Conservation (phyloP, 805 yeast genomes). For the Blastobotrys muscicola region DNA sequence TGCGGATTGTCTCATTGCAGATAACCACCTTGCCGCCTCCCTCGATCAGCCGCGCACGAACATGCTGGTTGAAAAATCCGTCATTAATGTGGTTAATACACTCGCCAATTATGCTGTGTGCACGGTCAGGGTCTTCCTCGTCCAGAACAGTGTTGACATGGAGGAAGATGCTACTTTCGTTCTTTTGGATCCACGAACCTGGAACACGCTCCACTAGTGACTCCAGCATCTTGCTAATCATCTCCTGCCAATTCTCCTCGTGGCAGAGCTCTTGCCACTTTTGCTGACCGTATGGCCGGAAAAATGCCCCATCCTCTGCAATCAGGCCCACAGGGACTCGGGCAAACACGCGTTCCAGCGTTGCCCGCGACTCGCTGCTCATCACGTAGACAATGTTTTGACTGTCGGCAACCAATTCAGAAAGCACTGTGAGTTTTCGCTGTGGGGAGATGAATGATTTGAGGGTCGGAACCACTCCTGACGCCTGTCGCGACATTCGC, state of each 20-base stretch:
- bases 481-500: background rate
- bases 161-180: constrained; percentile 68
- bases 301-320: constrained; percentile 84
- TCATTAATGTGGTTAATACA: constrained; percentile 78
- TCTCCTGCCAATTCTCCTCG: constrained; percentile 43
- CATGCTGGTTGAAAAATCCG: constrained; percentile 47
- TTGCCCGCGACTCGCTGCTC: constrained; percentile 53
- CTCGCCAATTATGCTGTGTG: constrained; percentile 66
- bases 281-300: constrained; percentile 32
- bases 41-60: constrained; percentile 65
- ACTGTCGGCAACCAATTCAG: constrained; percentile 49
- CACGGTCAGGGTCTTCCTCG: constrained; percentile 48
- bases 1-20: constrained; percentile 51
- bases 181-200: constrained; percentile 60
- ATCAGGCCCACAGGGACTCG: constrained; percentile 69
- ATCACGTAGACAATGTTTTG: constrained; percentile 62
- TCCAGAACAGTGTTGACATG: constrained; percentile 56
- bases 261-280: constrained; percentile 55
- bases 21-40: constrained; percentile 60
- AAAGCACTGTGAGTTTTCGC: constrained; percentile 46
- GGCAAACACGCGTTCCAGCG: constrained; percentile 58
- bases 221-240: constrained; percentile 44
- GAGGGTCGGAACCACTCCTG: constrained; percentile 1
- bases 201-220: constrained; percentile 70
- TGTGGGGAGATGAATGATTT: constrained; percentile 46